phyloP scores from a whole-genome alignment of 2,329 filamentous ascomycete genomes.

The Fusarium euwallaceae region DNA sequence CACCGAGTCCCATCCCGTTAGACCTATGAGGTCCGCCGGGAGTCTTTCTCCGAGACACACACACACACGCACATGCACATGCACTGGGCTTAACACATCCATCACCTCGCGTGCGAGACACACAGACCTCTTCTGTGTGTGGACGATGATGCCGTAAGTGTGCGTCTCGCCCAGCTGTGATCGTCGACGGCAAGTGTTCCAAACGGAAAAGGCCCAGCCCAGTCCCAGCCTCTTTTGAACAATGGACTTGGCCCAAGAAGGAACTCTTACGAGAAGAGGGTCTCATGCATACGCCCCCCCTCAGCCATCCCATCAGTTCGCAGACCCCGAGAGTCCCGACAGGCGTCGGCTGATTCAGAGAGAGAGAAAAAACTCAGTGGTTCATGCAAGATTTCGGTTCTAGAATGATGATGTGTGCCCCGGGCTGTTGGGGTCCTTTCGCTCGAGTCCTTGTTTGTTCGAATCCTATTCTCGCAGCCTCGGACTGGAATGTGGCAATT shows the following conservation, averaged over 20 bases:
- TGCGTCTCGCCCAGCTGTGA: neutral
- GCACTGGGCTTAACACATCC: neutral
- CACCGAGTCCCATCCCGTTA: neutral
- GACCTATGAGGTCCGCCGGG: neutral
- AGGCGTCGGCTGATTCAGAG: neutral
- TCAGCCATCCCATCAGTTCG: neutral
- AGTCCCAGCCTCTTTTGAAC: neutral
- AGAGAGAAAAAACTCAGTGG: neutral
- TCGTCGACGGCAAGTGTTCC: neutral
- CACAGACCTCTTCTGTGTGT: conserved; percentile 1
- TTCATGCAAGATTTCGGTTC: neutral
- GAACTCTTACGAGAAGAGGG: neutral
- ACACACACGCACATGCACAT: neutral
- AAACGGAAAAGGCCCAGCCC: neutral
- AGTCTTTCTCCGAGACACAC: neutral
- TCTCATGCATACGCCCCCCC: conserved; percentile 3
- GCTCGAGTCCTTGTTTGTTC: neutral
- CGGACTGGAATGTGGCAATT: neutral
- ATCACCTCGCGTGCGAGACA: neutral
- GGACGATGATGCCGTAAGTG: neutral
- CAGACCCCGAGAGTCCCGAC: neutral
- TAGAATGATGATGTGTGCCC: neutral
- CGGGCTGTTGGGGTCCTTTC: neutral
- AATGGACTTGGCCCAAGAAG: neutral
- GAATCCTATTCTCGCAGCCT: neutral